These are phyloP conservation scores for Scedosporium boydii DNA, from an alignment of 2,329 filamentous ascomycete genomes.

Conservation along the genomic window DNA sequence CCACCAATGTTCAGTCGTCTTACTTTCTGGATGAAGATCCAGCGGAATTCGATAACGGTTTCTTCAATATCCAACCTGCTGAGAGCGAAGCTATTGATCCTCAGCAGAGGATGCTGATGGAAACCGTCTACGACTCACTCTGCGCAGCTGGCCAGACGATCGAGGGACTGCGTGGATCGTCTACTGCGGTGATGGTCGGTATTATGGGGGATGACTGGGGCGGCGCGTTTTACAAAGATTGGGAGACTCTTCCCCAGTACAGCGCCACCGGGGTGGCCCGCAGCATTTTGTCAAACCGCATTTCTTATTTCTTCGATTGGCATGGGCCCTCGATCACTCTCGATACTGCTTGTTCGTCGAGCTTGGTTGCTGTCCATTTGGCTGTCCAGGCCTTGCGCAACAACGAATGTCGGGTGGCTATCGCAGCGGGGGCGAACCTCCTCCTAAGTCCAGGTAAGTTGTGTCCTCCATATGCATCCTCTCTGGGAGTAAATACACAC, in stretches of 20 bases:
- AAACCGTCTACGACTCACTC: constrained; percentile 17
- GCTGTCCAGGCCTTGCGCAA: constrained; percentile 20
- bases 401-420: constrained; percentile 15
- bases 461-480: too few species aligned
- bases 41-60: constrained; percentile 15
- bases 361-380: constrained; percentile 22
- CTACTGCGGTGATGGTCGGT: constrained; percentile 19
- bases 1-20: not conserved
- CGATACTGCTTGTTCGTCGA: constrained; percentile 26
- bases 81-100: constrained; percentile 18
- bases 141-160: constrained; percentile 22
- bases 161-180: constrained; percentile 12
- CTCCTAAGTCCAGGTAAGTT: constrained; percentile 15
- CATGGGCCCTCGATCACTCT: constrained; percentile 24
- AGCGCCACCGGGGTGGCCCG: constrained; percentile 39
- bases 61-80: constrained; percentile 13
- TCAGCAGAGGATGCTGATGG: constrained; percentile 18
- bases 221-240: constrained; percentile 14
- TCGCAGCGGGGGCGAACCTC: constrained; percentile 13
- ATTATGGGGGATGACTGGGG: constrained; percentile 16
- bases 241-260: constrained; percentile 23
- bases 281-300: constrained; percentile 44
- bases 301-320: constrained; percentile 33
- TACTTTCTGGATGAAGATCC: constrained; percentile 19
- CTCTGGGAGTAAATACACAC: too few species aligned